phyloP scores from a whole-genome alignment of 2,329 filamentous ascomycete species.

The Xylariaceae sp. region DNA sequence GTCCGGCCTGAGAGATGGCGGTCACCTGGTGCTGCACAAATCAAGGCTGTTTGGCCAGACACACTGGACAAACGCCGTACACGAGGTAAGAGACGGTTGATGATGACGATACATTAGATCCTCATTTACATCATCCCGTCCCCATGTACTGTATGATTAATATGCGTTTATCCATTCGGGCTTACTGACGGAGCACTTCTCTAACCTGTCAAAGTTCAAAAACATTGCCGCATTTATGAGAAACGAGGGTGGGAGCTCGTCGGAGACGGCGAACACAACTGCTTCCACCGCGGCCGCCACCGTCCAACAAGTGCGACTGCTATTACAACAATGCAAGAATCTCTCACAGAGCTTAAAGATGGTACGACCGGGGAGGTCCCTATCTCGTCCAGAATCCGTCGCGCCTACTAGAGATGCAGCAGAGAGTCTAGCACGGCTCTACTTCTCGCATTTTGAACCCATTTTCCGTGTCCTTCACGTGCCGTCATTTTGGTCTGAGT shows the following conservation, averaged over 20 bases:
- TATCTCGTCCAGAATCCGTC: conserved; percentile 45
- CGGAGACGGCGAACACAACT: neutral
- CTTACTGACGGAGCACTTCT: too few relatives aligned
- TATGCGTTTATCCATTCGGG: too few relatives aligned
- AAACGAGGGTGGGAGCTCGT: neutral
- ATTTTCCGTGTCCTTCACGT: conserved; percentile 58
- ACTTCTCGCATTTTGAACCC: conserved; percentile 54
- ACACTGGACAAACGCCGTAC: conserved; percentile 60
- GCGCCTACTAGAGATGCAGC: conserved; percentile 54
- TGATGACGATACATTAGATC: conserved; percentile 11
- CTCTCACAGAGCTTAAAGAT: conserved; percentile 4
- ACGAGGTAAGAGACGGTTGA: conserved; percentile 46
- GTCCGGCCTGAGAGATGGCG: too few relatives aligned
- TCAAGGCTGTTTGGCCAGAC: conserved; percentile 62
- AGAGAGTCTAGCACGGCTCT: conserved; percentile 55
- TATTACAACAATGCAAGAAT: conserved; percentile 14
- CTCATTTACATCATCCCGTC: neutral
- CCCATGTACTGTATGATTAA: too few relatives aligned
- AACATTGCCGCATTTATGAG: conserved; percentile 13
- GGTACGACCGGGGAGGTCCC: conserved; percentile 44
- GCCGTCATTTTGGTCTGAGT: conserved; percentile 54
- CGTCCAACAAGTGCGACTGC: neutral
- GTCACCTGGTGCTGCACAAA: conserved; percentile 51
- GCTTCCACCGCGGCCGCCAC: neutral
- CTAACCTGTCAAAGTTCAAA: conserved; percentile 12